These are phyloP conservation scores for Elasticomyces elasticus DNA, from an alignment of 495 filamentous ascomycete genomes.

Conservation along the genomic window DNA sequence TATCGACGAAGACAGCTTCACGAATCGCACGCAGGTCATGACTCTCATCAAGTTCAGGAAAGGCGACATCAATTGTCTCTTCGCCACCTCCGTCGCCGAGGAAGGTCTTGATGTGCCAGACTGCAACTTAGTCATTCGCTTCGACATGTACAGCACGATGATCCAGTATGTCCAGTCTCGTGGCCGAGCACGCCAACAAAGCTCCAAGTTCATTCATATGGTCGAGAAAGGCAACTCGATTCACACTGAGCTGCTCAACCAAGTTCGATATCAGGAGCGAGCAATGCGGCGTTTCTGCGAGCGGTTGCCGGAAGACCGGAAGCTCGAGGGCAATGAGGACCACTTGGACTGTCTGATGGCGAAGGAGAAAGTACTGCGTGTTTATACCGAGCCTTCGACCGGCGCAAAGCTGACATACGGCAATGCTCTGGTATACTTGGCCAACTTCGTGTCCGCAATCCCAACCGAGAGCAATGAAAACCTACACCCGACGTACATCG, in stretches of 20 bases:
- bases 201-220: conserved; percentile 80
- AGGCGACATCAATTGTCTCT: conserved; percentile 74
- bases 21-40: conserved; percentile 64
- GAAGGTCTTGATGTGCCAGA: conserved; percentile 94
- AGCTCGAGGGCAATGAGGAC: conserved; percentile 52
- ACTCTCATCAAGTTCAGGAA: conserved; percentile 67
- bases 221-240: conserved; percentile 53
- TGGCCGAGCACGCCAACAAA: conserved; percentile 68
- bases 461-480: conserved; percentile 50
- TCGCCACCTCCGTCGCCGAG: conserved; percentile 86
- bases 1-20: conserved; percentile 47
- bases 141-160: conserved; percentile 81
- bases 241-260: conserved; percentile 46
- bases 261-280: conserved; percentile 45
- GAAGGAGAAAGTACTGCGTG: conserved; percentile 44
- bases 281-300: conserved; percentile 66
- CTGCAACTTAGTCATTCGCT: conserved; percentile 82
- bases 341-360: conserved; percentile 42
- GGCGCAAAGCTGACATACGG: conserved; percentile 73
- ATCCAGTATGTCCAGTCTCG: conserved; percentile 95
- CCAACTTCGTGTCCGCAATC: conserved; percentile 43
- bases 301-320: conserved; percentile 62
- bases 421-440: conserved; percentile 46
- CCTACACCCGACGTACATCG: conserved; percentile 52
- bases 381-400: conserved; percentile 55